Evolutionary conservation across 2,329 filamentous ascomycete species (phyloP).

Genomic region (Teratosphaeria epicoccoides): DNA sequence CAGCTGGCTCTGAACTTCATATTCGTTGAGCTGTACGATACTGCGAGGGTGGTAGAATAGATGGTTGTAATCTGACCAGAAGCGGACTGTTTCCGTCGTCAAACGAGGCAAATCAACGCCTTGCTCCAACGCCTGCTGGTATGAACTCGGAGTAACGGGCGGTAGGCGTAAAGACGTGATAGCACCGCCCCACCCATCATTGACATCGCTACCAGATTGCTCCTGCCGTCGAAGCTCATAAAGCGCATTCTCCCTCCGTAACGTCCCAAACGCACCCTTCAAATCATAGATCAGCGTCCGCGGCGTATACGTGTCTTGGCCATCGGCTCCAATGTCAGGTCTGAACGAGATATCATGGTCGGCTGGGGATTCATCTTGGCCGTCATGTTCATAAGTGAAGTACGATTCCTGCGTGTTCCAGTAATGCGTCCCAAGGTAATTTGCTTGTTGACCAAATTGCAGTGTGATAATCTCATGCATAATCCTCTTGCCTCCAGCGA

Average conservation of each 20-base stretch:
- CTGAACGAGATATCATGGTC: conserved; percentile 86
- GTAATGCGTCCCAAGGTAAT: conserved; percentile 90
- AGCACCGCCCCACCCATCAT: conserved; percentile 47
- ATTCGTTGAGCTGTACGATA: conserved; percentile 77
- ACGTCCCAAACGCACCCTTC: conserved; percentile 82
- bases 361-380: conserved; percentile 55
- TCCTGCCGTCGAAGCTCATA: conserved; percentile 53
- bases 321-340: conserved; percentile 69
- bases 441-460: conserved; percentile 85
- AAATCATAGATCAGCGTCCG: conserved; percentile 89
- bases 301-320: conserved; percentile 83
- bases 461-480: conserved; percentile 96
- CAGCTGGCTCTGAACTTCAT: conserved; percentile 67
- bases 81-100: conserved; percentile 63
- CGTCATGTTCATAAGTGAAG: conserved; percentile 80
- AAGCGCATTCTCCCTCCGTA: conserved; percentile 78
- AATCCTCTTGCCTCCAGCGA: background rate
- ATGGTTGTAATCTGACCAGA: conserved; percentile 93
- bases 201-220: conserved; percentile 25
- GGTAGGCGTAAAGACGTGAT: conserved; percentile 58
- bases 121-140: conserved; percentile 68
- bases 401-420: conserved; percentile 99
- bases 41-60: conserved; percentile 88
- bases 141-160: conserved; percentile 59
- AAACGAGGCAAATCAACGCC: conserved; percentile 55